Percentiles rank a stretch among this genome's conserved stretches.
Conservation (phyloP, 2,329 filamentous ascomycete genomes). For the Dothideomycetes sp. region DNA sequence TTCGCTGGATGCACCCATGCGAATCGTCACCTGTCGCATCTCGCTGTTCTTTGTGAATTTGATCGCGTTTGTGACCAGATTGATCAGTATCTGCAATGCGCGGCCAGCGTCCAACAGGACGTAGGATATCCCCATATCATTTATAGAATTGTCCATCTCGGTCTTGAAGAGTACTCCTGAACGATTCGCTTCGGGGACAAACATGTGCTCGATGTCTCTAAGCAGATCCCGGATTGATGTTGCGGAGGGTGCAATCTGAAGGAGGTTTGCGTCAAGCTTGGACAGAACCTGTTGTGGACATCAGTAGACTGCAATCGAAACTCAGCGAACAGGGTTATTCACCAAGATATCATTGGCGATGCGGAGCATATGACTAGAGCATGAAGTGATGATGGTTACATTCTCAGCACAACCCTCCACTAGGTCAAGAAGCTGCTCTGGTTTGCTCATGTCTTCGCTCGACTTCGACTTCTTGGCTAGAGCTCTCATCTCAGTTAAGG, state of each 20-base stretch:
- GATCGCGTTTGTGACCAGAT: constrained; percentile 16
- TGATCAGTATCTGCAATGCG: constrained; percentile 16
- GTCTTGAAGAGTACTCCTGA: constrained; percentile 14
- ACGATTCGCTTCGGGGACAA: constrained; percentile 19
- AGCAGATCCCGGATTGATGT: constrained; percentile 12
- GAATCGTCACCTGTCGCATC: constrained; percentile 11
- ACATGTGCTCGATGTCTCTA: constrained; percentile 21
- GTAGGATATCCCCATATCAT: constrained; percentile 11
- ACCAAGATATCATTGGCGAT: no score
- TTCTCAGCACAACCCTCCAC: constrained; percentile 22
- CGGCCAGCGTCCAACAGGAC: constrained; percentile 16
- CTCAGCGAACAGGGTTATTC: no score
- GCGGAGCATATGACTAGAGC: no score
- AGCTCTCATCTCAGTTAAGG: constrained; percentile 8
- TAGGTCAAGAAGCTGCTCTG: constrained; percentile 16
- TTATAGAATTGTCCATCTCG: constrained; percentile 1
- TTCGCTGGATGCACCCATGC: constrained; percentile 9
- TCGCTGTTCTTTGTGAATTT: constrained; percentile 15
- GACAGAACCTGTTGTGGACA: no score
- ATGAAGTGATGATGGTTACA: constrained; percentile 33
- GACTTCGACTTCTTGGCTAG: not conserved
- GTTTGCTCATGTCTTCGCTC: constrained; percentile 13
- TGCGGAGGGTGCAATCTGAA: constrained; percentile 18
- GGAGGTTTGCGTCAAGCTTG: constrained; percentile 32
- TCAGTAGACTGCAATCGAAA: no score